Percentiles rank a stretch among this genome's conserved stretches.
These are phyloP conservation scores for Aspergillus hiratsukae DNA, from an alignment of 2,329 filamentous ascomycete species.

Conservation along the genomic window DNA sequence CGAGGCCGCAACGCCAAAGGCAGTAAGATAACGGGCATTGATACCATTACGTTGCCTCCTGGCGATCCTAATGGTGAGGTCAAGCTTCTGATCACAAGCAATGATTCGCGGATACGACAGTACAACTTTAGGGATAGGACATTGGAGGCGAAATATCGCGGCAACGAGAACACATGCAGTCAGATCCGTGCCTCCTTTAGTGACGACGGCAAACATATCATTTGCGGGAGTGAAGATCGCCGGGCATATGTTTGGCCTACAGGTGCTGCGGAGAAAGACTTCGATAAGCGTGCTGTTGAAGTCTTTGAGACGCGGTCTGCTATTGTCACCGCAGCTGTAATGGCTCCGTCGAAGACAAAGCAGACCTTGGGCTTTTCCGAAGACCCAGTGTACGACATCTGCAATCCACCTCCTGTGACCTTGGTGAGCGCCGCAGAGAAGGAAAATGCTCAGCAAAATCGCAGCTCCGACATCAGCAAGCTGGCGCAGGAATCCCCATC, in stretches of 20 bases:
- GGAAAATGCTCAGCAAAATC: conserved; percentile 12
- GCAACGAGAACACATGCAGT: conserved; percentile 82
- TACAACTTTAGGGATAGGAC: conserved; percentile 84
- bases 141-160: conserved; percentile 84
- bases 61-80: conserved; percentile 60
- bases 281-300: conserved; percentile 78
- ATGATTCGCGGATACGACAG: conserved; percentile 85
- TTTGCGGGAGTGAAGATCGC: conserved; percentile 88
- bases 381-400: conserved; percentile 92
- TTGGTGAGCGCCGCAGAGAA: conserved; percentile 60
- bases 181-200: conserved; percentile 89
- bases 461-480: conserved; percentile 33
- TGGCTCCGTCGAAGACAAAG: conserved; percentile 75
- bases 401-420: conserved; percentile 87
- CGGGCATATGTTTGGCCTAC: conserved; percentile 87
- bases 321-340: conserved; percentile 82
- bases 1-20: conserved; percentile 91
- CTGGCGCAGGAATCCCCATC: conserved; percentile 65
- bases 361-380: conserved; percentile 74
- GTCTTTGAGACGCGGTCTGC: conserved; percentile 86
- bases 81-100: conserved; percentile 86
- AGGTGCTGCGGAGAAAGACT: conserved; percentile 58
- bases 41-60: conserved; percentile 61
- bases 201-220: conserved; percentile 78
- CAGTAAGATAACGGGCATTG: conserved; percentile 94